Evolutionary conservation across 2,329 filamentous ascomycete species (phyloP), one percentile per base, ranked within the genome.

Genomic region (Calonectria hongkongensis): DNA sequence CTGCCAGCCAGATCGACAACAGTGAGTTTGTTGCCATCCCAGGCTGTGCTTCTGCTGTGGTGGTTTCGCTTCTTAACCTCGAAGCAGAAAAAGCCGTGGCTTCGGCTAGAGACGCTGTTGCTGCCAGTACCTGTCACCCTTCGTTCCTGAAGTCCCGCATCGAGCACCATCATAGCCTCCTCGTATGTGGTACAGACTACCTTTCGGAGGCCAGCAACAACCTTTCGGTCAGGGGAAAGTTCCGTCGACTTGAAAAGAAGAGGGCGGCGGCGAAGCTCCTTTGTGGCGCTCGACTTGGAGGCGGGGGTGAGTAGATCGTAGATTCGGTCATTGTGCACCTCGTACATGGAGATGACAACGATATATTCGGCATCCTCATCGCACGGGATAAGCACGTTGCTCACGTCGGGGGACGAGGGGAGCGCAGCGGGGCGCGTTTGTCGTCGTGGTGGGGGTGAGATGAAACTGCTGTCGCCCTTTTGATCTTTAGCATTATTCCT

Each of bases 251-350:
- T 99, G 89, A 98, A 99, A 0, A 98, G 87, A 2, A 99, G 86
- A 0, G 95, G 92, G 33, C 96, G 91, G n/a, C 97, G 92, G 64
- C 92, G 89, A 75, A 89, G 88, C 71, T 95, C 93, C 78, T 94
- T 95, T 2, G 91, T 93, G 6, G 88, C 88, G 43, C 89, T 89
- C 0, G 88, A 88, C 74, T 89, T 89, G 27, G 88, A 84, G 3
- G 90, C 89, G 0, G 91, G 90, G 0, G 93, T 94, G 1, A 99
- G 88, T 0, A 99, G 91, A 80, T 99, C 97, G 82, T 97, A 98
- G 76, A 99, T 98, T 43, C 96, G 93, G 85, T 99, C 96, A 81
- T 99, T 99, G 87, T 99, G 98, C 1, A 99, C 96, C 83, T 99
- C 97, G 84, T 98, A 98, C 96, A 99, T 99, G 67, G 95, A 98